These are phyloP conservation scores for Syncephalastrum contaminatum DNA, from an alignment of 371 early-diverging fungal species.

Conservation along the genomic window DNA sequence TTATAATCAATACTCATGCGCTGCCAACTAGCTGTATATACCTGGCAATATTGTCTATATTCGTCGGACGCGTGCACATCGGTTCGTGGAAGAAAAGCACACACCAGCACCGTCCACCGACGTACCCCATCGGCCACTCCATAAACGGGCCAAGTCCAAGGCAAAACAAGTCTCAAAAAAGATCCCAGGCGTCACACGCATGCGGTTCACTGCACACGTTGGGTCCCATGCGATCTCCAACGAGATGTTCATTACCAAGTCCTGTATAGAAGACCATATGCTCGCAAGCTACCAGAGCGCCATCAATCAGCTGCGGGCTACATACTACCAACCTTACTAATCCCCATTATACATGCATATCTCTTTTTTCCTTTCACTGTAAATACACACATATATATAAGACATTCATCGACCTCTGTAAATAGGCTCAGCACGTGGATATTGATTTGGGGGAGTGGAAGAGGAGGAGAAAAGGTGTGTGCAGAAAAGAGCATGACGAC, in stretches of 20 bases:
- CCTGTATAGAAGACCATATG: conserved; percentile 45
- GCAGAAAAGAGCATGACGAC: too few relatives aligned
- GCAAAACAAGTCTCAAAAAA: conserved; percentile 21
- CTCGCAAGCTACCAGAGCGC: conserved; percentile 31
- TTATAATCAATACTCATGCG: background rate
- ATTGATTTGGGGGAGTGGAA: too few relatives aligned
- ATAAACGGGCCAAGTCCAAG: conserved; percentile 14
- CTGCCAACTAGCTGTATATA: conserved; percentile 30
- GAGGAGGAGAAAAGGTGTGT: too few relatives aligned
- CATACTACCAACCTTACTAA: conserved; percentile 13
- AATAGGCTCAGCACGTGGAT: too few relatives aligned
- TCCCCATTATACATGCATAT: too few relatives aligned
- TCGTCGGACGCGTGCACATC: conserved; percentile 17
- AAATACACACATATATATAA: too few relatives aligned
- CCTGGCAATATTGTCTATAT: conserved; percentile 44
- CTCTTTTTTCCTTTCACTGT: too few relatives aligned
- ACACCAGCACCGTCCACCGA: conserved; percentile 4
- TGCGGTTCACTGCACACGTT: conserved; percentile 18
- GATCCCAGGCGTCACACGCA: conserved; percentile 21
- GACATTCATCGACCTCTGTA: too few relatives aligned
- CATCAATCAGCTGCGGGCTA: conserved; percentile 22
- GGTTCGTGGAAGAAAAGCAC: conserved; percentile 7
- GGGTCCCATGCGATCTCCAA: conserved; percentile 22
- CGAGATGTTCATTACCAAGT: conserved; percentile 41
- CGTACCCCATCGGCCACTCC: conserved; percentile 9